Base-by-base conservation (phyloP, 139 green algal genomes). In the Micractinium sp. region DNA sequence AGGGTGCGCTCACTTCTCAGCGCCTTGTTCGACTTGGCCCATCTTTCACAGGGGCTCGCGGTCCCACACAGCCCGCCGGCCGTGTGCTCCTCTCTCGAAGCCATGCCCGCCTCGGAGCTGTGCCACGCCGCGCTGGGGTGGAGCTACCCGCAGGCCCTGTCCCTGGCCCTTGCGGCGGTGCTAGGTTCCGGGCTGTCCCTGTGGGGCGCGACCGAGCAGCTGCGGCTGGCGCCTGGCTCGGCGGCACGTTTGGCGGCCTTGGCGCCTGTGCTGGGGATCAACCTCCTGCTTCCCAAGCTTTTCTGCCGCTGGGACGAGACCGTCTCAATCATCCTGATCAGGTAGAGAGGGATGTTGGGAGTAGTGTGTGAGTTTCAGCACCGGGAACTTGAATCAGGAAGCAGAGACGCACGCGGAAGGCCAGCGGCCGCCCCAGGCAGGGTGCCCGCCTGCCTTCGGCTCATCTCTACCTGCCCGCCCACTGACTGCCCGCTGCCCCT, bases 251-350 rank as follows among this genome's bases (percentile, higher is more conserved):
- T 39, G 9, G 80, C 53, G 18, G 80, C 53, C 47, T 47, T n/a
- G 9, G 27, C n/a, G 25, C 27, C 31, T 0, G 53, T 71, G 19
- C 29, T 69, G 3, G 47, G 27, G 3, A 9, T 73, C 7, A 85
- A 85, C 27, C 47, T n/a, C 14, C 29, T 39, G 29, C 80, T 86
- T 4, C 81, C 81, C 56, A 53, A 60, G 56, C 81, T 86, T 0
- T 86, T 86, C 33, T 75, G 81, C 33, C 60, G 81, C 60, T 86
- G 81, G 81, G 56, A 86, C 2, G 60, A 75, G 31, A 86, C 81
- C 0, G 39, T 66, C 16, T 76, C 81, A 7, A 86, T 86, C 35
- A 66, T 86, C 18, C 56, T 86, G n/a, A 41, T 74, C 39, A 86
- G 79, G 79, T 67, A 23, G 38, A n/a, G 23, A 29, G 22, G 14